phyloP scores from a whole-genome alignment of 2,329 filamentous ascomycete genomes.

The Coniochaeta hoffmannii region DNA sequence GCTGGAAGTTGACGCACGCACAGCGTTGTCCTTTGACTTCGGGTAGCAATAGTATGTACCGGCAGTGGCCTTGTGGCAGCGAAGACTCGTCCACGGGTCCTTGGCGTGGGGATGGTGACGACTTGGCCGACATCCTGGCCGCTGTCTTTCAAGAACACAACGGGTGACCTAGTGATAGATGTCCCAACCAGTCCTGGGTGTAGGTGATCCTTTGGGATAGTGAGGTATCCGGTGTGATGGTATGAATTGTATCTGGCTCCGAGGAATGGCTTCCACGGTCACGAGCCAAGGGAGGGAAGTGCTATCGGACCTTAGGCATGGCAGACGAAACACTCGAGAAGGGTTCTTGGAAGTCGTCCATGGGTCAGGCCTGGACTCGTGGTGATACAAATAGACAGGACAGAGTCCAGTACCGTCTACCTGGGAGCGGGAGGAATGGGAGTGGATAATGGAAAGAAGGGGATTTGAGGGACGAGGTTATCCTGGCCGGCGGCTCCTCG shows the following conservation, averaged over 20 bases:
- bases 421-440: background rate
- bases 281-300: background rate
- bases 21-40: conserved; percentile 52
- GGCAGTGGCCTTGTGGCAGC: conserved; percentile 50
- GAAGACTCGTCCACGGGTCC: conserved; percentile 32
- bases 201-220: too few species aligned
- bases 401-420: background rate
- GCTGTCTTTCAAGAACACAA: background rate
- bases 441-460: background rate
- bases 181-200: too few species aligned
- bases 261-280: background rate
- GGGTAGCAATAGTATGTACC: conserved; percentile 49
- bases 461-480: background rate
- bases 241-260: background rate
- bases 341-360: conserved; percentile 11
- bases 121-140: conserved; percentile 18
- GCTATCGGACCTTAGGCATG: conserved; percentile 19
- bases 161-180: background rate
- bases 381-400: background rate
- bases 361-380: conserved; percentile 5
- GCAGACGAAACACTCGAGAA: conserved; percentile 8
- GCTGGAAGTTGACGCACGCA: conserved; percentile 49
- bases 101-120: conserved; percentile 22
- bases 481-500: background rate
- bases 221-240: too few species aligned